Evolutionary conservation across 768 basidiomycete species (phyloP), one percentile per base, ranked within the genome.

Genomic region (Pleurotus tuber-regium): DNA sequence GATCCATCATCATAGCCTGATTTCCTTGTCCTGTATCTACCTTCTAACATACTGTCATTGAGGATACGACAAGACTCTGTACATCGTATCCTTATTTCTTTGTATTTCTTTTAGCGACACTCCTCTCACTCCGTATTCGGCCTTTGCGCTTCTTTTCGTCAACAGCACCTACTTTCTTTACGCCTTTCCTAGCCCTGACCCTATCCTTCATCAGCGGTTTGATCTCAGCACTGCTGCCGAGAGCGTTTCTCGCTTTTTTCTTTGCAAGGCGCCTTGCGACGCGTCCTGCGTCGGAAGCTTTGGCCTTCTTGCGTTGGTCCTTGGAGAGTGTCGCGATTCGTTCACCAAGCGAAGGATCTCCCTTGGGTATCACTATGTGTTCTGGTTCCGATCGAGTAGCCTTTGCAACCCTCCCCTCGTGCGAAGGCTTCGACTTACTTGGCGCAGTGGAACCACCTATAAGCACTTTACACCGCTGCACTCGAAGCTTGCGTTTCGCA

Each of bases 401-500:
- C 35, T 39, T 42, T n/a, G n/a, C n/a, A 50, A 8, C 47, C 31
- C 29, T 47, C 59, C 57, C 35, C 59, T 58, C 39, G 62, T 61
- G 1, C 54, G 61, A 18, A 1, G 63, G 23, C 29, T 23, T 46
- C 2, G 68, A 60, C 14, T 61, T 62, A n/a, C 80, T 73, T 16
- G 80, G 71, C n/a, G n/a, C n/a, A n/a, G n/a, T n/a, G n/a, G n/a
- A n/a, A n/a, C n/a, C n/a, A n/a, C n/a, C n/a, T n/a, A n/a, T n/a
- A 19, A 82, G 44, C n/a, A 82, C 84, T 66, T 92, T 96, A 73
- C 93, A 98, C 30, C 89, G 82, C 63, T 98, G 89, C 2, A 98
- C 83, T 18, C 96, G 87, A 2, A 98, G 76, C 60, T 87, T 92
- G 57, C 93, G 90, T 66, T 96, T 97, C 14, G 91, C 92, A 62